Percentiles rank a stretch among this genome's conserved stretches.
Evolutionary conservation across 2,329 filamentous ascomycete species (phyloP).

Genomic region (Botrytis porri): DNA sequence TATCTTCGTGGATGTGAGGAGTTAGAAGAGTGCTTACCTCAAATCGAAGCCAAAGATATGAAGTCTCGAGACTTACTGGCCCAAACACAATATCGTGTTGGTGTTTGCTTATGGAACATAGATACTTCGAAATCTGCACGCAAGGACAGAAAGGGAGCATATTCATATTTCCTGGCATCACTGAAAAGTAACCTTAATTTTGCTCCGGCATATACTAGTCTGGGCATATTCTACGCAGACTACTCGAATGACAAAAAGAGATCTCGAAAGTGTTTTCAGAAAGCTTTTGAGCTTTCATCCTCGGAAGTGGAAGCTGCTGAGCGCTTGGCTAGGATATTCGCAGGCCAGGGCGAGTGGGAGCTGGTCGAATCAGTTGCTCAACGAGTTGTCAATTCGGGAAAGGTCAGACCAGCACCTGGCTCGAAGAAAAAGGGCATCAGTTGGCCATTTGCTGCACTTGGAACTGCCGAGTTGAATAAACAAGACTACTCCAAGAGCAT

Average conservation of each 20-base stretch:
- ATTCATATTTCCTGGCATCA: constrained; percentile 76
- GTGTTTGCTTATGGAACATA: constrained; percentile 81
- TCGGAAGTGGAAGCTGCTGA: constrained; percentile 86
- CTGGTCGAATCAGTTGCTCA: constrained; percentile 90
- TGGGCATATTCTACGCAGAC: constrained; percentile 88
- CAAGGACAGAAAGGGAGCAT: constrained; percentile 78
- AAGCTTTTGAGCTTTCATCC: constrained; percentile 88
- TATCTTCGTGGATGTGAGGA: constrained; percentile 64
- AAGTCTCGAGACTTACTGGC: constrained; percentile 71
- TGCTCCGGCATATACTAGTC: constrained; percentile 84
- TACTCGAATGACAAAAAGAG: constrained; percentile 84
- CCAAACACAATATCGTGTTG: constrained; percentile 82
- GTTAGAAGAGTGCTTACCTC: constrained; percentile 65
- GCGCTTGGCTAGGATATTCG: constrained; percentile 79
- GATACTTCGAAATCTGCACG: constrained; percentile 71
- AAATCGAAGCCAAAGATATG: constrained; percentile 60
- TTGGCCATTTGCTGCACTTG: constrained; percentile 93
- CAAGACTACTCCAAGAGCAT: constrained; percentile 88
- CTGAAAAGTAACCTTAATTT: constrained; percentile 84
- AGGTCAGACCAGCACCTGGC: constrained; percentile 82
- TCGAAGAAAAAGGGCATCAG: constrained; percentile 91
- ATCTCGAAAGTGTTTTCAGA: constrained; percentile 90
- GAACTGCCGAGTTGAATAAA: constrained; percentile 91
- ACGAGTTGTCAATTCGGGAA: constrained; percentile 90
- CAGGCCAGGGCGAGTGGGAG: constrained; percentile 91